phyloP scores from a whole-genome alignment of 768 basidiomycete genomes.

The Macrolepiota fuliginosa region DNA sequence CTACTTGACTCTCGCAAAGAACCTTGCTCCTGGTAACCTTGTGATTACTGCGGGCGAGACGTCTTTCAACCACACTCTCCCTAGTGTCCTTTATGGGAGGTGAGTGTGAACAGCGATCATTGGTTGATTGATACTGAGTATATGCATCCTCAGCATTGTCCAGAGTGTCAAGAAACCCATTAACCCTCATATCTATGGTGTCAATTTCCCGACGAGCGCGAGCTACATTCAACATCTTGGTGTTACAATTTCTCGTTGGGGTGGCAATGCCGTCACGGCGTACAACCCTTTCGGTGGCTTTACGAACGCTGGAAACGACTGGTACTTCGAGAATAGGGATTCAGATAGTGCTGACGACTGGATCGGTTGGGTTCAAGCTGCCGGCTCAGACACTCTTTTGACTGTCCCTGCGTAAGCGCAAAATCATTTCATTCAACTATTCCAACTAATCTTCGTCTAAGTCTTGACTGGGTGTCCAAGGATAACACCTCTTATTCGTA shows the following conservation, averaged over 20 bases:
- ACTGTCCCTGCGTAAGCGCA: conserved; percentile 48
- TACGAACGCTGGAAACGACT: conserved; percentile 53
- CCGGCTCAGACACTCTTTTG: conserved; percentile 40
- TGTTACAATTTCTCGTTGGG: conserved; percentile 50
- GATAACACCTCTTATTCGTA: conserved; percentile 53
- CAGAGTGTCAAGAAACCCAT: conserved; percentile 36
- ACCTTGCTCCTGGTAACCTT: conserved; percentile 40
- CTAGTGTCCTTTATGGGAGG: conserved; percentile 41
- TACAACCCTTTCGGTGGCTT: conserved; percentile 51
- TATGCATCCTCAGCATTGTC: conserved; percentile 29
- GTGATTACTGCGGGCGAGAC: conserved; percentile 37
- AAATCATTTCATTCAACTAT: background rate
- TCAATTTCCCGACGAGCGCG: conserved; percentile 50
- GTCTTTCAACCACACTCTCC: conserved; percentile 40
- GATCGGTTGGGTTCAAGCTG: conserved; percentile 45
- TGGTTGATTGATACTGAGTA: background rate
- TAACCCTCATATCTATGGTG: conserved; percentile 48
- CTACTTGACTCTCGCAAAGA: conserved; percentile 40
- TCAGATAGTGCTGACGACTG: conserved; percentile 42
- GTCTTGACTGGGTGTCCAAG: conserved; percentile 57
- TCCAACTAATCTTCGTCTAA: conserved; percentile 16
- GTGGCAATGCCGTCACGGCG: conserved; percentile 53
- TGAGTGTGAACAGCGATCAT: conserved; percentile 13
- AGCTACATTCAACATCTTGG: conserved; percentile 47
- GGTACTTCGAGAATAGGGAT: conserved; percentile 56